Conservation (phyloP, 768 basidiomycete genomes). For the Boletus eberwhitei region DNA sequence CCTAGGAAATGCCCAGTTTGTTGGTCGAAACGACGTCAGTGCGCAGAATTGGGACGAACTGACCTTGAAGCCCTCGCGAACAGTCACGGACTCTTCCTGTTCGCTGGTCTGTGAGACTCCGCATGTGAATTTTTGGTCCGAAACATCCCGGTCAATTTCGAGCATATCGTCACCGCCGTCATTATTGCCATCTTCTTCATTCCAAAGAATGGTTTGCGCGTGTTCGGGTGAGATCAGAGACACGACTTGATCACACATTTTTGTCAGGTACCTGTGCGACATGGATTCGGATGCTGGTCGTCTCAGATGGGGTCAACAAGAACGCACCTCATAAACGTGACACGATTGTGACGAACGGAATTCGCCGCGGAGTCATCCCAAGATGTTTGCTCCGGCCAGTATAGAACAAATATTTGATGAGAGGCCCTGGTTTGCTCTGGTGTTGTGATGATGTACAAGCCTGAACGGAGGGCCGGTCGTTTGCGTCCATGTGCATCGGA, state of each 20-base stretch:
- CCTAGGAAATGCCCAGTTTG: background rate
- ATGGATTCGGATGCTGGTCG: background rate
- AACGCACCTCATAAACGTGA: conserved; percentile 58
- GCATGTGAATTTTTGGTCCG: conserved; percentile 49
- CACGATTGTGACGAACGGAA: conserved; percentile 48
- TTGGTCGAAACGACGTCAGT: background rate
- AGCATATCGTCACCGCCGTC: conserved; percentile 27
- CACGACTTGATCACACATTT: conserved; percentile 53
- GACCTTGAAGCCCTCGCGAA: conserved; percentile 46
- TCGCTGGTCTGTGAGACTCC: conserved; percentile 53
- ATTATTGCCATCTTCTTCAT: conserved; percentile 29
- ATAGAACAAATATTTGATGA: conserved; percentile 45
- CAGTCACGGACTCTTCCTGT: conserved; percentile 48
- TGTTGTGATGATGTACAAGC: conserved; percentile 18
- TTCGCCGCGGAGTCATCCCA: conserved; percentile 50
- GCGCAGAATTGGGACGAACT: background rate
- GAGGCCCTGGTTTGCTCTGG: background rate
- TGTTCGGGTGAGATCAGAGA: conserved; percentile 51
- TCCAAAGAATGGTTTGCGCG: conserved; percentile 43
- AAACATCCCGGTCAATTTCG: conserved; percentile 39
- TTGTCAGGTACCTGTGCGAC: conserved; percentile 50
- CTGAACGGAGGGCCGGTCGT: conserved; percentile 20
- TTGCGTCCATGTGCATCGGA: background rate
- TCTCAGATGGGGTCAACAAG: background rate
- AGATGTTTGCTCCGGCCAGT: conserved; percentile 60